Base-by-base conservation (phyloP, 164 flowering plant genomes). In the Aristolochia californica region DNA sequence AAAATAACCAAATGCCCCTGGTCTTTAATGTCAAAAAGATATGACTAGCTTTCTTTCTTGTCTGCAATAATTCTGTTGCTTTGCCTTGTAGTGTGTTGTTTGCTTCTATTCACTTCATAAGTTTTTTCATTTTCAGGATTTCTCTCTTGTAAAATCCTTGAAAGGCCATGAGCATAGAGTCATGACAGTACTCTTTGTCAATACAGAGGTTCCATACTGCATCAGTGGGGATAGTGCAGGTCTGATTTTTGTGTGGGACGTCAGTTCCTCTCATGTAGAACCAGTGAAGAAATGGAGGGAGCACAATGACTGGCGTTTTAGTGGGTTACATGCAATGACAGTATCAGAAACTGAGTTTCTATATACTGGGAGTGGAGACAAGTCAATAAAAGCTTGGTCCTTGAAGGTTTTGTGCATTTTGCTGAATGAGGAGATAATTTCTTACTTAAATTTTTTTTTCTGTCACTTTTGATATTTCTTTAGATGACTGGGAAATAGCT, bases 281-380 rank as follows among this genome's bases (percentile, higher is more conserved):
- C 88, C 91, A 48, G 38, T 83, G 28, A 80, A 71, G 70, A 83
- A 70, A 59, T 83, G 90, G 88, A 57, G 73, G 56, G 98, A 89
- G 73, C 63, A 70, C 56, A 85, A 80, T 55, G 98, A 93, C 70
- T 93, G 98, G 98, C 91, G 97, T 20, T 93, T 78, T 66, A 89
- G 83, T 74, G 98, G 98, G 34, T 79, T 93, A 57, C 96, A 93
- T 73, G 78, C 97, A 16, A 58, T 89, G 69, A 72, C 85, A 17
- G 60, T 66, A 58, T 74, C 85, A 54, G 79, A 77, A 57, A 69
- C 73, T 53, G 76, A 80, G 18, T 69, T 67, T 68, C 74, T 93
- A 34, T 93, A 89, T 58, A 80, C 87, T 59, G 98, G 98, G 27
- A 78, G 94, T 68, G 98, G 98, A 38, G 98, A 93, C 61, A 87